Base-by-base conservation (phyloP, 2,329 filamentous ascomycete genomes). In the Xylariaceae sp. region DNA sequence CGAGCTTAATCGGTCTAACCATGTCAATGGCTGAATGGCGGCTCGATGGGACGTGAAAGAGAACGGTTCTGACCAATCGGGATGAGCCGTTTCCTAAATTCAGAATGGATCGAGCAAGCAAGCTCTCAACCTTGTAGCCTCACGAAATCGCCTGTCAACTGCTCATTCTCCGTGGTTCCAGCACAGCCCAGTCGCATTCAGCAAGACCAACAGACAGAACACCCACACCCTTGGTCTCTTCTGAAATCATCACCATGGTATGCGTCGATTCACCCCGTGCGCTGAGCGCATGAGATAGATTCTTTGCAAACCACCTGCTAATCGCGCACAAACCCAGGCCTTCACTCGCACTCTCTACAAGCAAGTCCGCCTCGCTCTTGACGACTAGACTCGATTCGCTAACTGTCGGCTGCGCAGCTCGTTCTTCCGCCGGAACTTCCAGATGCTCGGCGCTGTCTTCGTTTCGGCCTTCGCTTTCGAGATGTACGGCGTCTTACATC, bases 371-470 rank as follows among this genome's bases (percentile, higher is more conserved):
- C 53, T 51, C 39, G 23, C 48, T 17, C 35, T 50, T 37, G 35
- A 42, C 62, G 57, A 58, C 53, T 51, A 13, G 56, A 42, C 37
- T 56, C 58, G 51, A 53, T 39, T 35, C 63, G 72, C 71, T 71
- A 52, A 71, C 67, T 18, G 11, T 56, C 47, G 23, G 3, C 59
- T 30, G 54, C 67, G 67, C 77, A 97, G 94, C 81, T 77, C 85
- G 73, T 72, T 97, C 68, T 88, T 97, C 82, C 87, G 88, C 77
- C 87, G 84, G 74, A 99, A 99, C 82, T 88, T 83, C 71, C 82
- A 88, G 75, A 96, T 96, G 85, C 82, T 99, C 71, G 88, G 85
- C 67, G 83, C 86, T 66, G 89, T 99, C 73, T 99, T 99, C 75
- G 84, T 80, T 68, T 83, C 86, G 67, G 93, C 92, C 67, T 99